Conservation (phyloP, 1,284 basidiomycete species). For the Apiotrichum akiyoshidainum region DNA sequence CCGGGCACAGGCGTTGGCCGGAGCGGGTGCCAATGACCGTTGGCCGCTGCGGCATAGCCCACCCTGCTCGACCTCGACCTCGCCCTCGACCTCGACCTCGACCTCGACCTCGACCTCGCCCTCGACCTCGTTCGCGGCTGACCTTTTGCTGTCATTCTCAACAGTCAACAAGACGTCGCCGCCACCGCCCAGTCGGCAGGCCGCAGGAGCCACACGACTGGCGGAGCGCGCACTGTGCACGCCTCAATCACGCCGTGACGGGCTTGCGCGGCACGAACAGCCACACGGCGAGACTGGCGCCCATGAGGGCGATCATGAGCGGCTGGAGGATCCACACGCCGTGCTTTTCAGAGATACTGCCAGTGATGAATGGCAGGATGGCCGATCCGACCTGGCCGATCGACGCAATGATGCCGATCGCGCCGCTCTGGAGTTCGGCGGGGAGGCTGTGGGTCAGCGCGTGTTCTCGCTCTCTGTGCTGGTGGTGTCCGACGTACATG, state of each 20-base stretch:
- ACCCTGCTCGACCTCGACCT: no score
- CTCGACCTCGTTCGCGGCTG: no score
- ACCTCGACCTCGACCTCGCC: no score
- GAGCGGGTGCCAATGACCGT: no score
- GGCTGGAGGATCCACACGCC: constrained; percentile 48
- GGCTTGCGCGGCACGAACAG: constrained; percentile 16
- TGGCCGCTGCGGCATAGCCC: no score
- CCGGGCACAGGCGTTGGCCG: no score
- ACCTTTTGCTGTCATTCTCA: no score
- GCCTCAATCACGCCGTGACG: neutral
- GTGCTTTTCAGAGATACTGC: constrained; percentile 36
- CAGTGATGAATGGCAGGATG: constrained; percentile 59
- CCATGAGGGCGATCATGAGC: constrained; percentile 37
- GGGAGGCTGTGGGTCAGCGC: no score
- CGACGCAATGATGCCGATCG: constrained; percentile 59
- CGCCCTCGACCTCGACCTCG: no score
- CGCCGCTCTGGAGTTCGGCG: constrained; percentile 60
- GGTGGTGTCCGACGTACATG: constrained; percentile 49
- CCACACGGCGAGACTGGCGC: constrained; percentile 34
- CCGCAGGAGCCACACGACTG: neutral
- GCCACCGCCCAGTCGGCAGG: neutral
- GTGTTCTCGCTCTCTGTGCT: no score
- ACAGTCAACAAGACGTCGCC: no score
- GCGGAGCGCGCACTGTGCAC: no score
- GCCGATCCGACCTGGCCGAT: constrained; percentile 67